Evolutionary conservation across 192 early-diverging fungal genomes (phyloP).

Genomic region (Backusella sp.): DNA sequence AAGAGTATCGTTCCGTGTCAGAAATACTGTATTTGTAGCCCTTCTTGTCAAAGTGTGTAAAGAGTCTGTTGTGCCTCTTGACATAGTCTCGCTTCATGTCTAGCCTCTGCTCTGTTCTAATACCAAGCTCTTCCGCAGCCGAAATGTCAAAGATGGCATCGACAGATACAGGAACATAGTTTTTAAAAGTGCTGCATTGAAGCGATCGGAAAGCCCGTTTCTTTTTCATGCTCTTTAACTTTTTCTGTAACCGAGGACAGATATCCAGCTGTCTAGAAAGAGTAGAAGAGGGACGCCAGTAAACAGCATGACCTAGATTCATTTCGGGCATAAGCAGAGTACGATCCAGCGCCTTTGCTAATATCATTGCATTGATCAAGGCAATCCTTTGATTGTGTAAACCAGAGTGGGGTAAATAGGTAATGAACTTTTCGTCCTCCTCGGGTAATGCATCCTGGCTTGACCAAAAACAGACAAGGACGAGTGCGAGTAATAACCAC

Average conservation of each 20-base stretch:
- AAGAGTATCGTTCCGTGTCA: constrained; percentile 40
- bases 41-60: constrained; percentile 27
- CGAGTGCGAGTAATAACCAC: background rate
- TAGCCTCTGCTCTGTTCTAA: constrained; percentile 17
- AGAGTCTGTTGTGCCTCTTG: constrained; percentile 27
- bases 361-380: constrained; percentile 42
- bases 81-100: constrained; percentile 37
- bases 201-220: background rate
- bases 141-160: constrained; percentile 23
- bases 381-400: constrained; percentile 53
- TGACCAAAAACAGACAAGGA: background rate
- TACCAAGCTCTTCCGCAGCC: constrained; percentile 12
- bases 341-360: constrained; percentile 43
- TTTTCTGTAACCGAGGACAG: background rate
- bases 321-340: constrained; percentile 48
- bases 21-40: constrained; percentile 8
- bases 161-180: constrained; percentile 28
- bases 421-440: constrained; percentile 37
- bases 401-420: constrained; percentile 50
- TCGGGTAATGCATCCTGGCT: background rate
- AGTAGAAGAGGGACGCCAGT: constrained; percentile 14
- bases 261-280: constrained; percentile 19
- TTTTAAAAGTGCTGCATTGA: constrained; percentile 29
- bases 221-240: background rate
- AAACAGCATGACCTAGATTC: constrained; percentile 30